Evolutionary conservation across 352 stramenopile species (phyloP).

Genomic region (Pythium pectinolyticum): DNA sequence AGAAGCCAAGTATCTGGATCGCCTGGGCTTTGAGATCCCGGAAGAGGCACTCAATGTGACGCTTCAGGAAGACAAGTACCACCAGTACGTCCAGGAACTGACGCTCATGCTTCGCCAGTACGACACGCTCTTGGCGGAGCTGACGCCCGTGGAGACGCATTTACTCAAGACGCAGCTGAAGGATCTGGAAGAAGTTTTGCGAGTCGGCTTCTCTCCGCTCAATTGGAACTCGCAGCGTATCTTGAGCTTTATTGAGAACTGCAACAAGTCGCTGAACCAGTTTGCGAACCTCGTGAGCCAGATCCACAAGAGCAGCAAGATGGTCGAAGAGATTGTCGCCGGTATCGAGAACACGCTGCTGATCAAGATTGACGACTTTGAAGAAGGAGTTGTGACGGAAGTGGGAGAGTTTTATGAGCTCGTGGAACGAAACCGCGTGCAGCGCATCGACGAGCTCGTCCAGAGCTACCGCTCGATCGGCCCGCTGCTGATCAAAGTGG

Average conservation of each 20-base stretch:
- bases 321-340: constrained; percentile 93
- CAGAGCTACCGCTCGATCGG: constrained; percentile 94
- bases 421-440: constrained; percentile 90
- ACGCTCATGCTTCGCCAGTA: constrained; percentile 92
- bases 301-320: constrained; percentile 94
- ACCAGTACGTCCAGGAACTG: constrained; percentile 92
- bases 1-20: constrained; percentile 95
- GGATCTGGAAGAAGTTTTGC: constrained; percentile 83
- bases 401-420: constrained; percentile 94
- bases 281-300: constrained; percentile 93
- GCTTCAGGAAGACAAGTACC: constrained; percentile 96
- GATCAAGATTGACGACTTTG: constrained; percentile 91
- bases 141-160: constrained; percentile 90
- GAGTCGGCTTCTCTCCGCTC: constrained; percentile 91
- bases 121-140: constrained; percentile 73
- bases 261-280: constrained; percentile 91
- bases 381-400: constrained; percentile 86
- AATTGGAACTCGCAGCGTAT: constrained; percentile 98
- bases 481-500: constrained; percentile 94
- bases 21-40: constrained; percentile 93
- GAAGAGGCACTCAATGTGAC: constrained; percentile 95
- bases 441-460: constrained; percentile 90
- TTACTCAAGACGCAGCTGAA: constrained; percentile 89
- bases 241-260: constrained; percentile 93
- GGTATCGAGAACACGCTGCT: constrained; percentile 91